These are phyloP conservation scores for Aspergillus novoparasiticus DNA, from an alignment of 2,329 filamentous ascomycete species.

Conservation along the genomic window DNA sequence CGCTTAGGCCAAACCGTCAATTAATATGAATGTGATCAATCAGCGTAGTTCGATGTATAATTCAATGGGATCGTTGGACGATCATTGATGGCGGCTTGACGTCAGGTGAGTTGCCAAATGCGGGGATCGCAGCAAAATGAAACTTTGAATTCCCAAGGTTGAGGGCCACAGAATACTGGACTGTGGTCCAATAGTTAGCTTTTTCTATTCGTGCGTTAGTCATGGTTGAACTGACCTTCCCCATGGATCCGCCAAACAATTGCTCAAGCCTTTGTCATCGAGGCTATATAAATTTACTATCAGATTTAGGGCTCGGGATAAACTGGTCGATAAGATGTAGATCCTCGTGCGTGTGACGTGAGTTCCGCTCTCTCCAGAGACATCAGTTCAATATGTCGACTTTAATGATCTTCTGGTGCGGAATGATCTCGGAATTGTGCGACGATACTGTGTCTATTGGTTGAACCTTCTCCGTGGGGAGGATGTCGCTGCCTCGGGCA, in stretches of 20 bases:
- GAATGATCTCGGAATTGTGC: background rate
- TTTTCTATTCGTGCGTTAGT: background rate
- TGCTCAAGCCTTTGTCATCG: background rate
- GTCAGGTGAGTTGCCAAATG: constrained; percentile 18
- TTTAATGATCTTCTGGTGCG: background rate
- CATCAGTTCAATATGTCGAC: background rate
- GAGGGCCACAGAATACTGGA: background rate
- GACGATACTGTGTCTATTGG: background rate
- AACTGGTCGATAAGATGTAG: background rate
- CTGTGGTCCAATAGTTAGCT: no score
- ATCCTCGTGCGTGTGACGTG: background rate
- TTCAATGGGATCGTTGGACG: background rate
- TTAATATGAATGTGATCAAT: background rate
- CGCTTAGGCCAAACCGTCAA: background rate
- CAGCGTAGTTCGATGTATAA: background rate
- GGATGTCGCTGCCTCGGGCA: background rate
- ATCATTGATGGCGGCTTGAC: constrained; percentile 12
- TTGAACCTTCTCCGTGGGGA: no score
- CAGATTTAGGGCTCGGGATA: background rate
- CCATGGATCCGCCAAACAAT: background rate
- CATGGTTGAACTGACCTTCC: background rate
- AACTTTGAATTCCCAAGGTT: background rate
- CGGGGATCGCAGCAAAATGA: constrained; percentile 9
- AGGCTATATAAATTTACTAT: background rate
- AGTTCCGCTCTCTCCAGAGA: background rate